Evolutionary conservation across 768 basidiomycete species (phyloP).

Genomic region (Psilocybe cubensis): DNA sequence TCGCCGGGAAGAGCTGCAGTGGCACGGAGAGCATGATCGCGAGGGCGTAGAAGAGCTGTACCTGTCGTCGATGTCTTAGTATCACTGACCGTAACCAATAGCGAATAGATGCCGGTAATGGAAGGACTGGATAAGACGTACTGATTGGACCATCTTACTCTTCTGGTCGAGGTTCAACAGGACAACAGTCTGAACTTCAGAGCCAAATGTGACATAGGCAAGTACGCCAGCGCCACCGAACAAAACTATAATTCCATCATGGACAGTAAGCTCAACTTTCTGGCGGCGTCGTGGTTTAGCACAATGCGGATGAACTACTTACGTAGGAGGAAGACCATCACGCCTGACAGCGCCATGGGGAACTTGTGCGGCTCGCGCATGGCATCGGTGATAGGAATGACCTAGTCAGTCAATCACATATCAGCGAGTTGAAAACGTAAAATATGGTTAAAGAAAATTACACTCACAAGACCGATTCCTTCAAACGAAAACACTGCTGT

Average conservation of each 20-base stretch:
- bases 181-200: slow-evolving; percentile 88
- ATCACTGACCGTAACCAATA: not conserved
- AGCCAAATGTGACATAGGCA: slow-evolving; percentile 88
- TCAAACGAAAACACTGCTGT: slow-evolving; percentile 99
- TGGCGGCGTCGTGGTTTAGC: too few relatives aligned
- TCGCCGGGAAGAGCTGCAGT: slow-evolving; percentile 96
- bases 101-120: not conserved
- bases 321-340: slow-evolving; percentile 86
- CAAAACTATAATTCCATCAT: slow-evolving; percentile 45
- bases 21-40: slow-evolving; percentile 93
- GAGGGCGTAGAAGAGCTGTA: slow-evolving; percentile 84
- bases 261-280: slow-evolving; percentile 93
- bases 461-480: slow-evolving; percentile 86
- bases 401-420: too few relatives aligned
- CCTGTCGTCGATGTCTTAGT: not conserved
- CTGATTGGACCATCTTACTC: slow-evolving; percentile 87
- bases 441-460: too few relatives aligned
- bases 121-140: slow-evolving; percentile 37
- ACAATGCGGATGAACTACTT: slow-evolving; percentile 29
- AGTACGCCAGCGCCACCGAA: slow-evolving; percentile 89
- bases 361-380: slow-evolving; percentile 97
- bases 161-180: slow-evolving; percentile 89
- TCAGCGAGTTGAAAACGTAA: too few relatives aligned
- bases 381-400: slow-evolving; percentile 96
- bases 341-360: slow-evolving; percentile 83